Percentiles rank a stretch among this genome's conserved stretches.
Conservation (phyloP, 2,329 filamentous ascomycete genomes). For the Nemania serpens region DNA sequence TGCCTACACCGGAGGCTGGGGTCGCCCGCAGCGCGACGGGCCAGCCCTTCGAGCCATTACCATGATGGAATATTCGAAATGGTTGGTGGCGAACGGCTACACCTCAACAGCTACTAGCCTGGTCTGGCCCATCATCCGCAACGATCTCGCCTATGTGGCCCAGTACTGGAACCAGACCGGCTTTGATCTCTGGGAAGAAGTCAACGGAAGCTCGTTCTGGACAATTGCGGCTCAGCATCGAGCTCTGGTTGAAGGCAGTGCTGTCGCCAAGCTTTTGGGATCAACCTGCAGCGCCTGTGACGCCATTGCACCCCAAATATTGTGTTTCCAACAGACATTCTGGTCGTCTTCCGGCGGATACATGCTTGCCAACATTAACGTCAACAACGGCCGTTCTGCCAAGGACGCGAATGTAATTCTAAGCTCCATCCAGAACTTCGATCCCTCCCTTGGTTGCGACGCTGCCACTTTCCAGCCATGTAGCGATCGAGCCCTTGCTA, state of each 20-base stretch:
- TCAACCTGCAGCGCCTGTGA: constrained; percentile 64
- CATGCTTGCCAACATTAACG: constrained; percentile 71
- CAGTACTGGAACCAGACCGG: constrained; percentile 71
- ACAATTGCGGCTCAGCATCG: constrained; percentile 73
- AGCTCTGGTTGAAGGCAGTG: constrained; percentile 68
- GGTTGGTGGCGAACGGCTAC: constrained; percentile 70
- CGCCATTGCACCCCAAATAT: constrained; percentile 68
- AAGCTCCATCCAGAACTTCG: constrained; percentile 70
- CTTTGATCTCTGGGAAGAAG: constrained; percentile 86
- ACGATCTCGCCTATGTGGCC: constrained; percentile 75
- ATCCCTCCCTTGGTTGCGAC: constrained; percentile 68
- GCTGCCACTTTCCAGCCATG: constrained; percentile 78
- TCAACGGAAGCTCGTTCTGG: constrained; percentile 78
- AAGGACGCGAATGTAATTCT: constrained; percentile 75
- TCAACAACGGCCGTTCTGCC: constrained; percentile 64
- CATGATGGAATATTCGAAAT: constrained; percentile 63
- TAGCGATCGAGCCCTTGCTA: constrained; percentile 69
- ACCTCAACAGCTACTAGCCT: constrained; percentile 58
- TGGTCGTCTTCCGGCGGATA: constrained; percentile 67
- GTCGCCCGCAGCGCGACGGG: constrained; percentile 79
- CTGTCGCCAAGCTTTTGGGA: constrained; percentile 67
- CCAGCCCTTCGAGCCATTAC: constrained; percentile 77
- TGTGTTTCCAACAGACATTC: constrained; percentile 76
- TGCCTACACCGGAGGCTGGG: constrained; percentile 72
- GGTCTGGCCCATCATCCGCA: constrained; percentile 75